Evolutionary conservation across 176 grass and related monocot species (phyloP), one percentile per base, ranked within the genome.

Genomic region (Musa beccarii): DNA sequence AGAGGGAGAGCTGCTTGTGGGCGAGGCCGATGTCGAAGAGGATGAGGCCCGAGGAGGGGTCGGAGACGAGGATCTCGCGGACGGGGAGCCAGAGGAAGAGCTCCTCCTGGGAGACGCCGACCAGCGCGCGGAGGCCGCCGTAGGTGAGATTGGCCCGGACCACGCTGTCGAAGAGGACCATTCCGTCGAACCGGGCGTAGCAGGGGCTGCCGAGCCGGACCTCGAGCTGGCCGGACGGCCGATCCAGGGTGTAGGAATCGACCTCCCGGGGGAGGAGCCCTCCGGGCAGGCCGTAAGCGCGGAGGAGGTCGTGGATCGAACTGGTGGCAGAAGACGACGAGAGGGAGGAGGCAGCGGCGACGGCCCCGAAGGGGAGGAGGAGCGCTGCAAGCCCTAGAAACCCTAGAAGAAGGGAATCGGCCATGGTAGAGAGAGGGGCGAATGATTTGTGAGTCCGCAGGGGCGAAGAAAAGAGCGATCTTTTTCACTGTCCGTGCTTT

Each of bases 81-180:
- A 97, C 90, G 49, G 93, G 93, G 50, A 96, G 77, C 93, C 93
- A 96, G 11, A 96, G 74, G 76, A 96, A 96, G 62, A 96, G 89
- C 82, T 96, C 93, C 85, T 96, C 83, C 76, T 96, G 93, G 7
- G 84, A 53, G 19, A 96, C 80, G 1, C 93, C 93, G 76, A 92
- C 81, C 12, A 92, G 87, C 57, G 81, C 74, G 59, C 76, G 76
- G 51, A 96, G 88, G 52, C 83, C 81, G 51, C 93, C 89, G 54
- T 73, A 79, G 79, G 87, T 96, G 69, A 96, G 93, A 81, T 96
- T 92, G 10, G 87, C 93, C 2, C 87, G 79, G 49, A 96, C 80
- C 77, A 85, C 80, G 70, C 59, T 57, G 76, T 88, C 85, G 82
- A 96, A 96, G 87, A 34, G 84, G 52, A 90, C 90, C 49, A 77